Percentiles rank a stretch among this genome's conserved stretches.
Conservation (phyloP, 352 stramenopile species). For the Peronospora tabacina region DNA sequence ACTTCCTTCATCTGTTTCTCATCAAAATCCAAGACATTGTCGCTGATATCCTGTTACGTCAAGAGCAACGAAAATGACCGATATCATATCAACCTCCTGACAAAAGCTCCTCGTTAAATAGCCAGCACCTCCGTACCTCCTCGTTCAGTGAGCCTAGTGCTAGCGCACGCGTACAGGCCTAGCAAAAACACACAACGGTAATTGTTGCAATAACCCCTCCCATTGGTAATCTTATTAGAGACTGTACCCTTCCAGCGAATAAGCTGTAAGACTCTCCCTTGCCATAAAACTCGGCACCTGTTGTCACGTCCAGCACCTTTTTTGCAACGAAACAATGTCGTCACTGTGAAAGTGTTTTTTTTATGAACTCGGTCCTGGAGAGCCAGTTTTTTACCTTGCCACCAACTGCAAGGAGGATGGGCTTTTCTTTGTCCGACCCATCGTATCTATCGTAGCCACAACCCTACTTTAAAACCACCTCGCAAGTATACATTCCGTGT, state of each 20-base stretch:
- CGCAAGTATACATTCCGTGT: background rate
- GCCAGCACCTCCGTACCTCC: conserved; percentile 28
- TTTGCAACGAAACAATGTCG: too few relatives aligned
- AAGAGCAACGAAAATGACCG: background rate
- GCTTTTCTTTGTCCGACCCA: conserved; percentile 48
- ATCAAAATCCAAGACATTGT: conserved; percentile 62
- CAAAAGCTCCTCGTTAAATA: background rate
- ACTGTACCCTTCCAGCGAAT: conserved; percentile 58
- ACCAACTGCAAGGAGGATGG: conserved; percentile 61
- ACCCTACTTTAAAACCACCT: background rate
- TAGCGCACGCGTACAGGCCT: conserved; percentile 72
- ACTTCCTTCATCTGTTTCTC: conserved; percentile 54
- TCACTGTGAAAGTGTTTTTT: too few relatives aligned
- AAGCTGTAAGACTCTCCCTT: conserved; percentile 63
- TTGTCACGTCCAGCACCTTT: conserved; percentile 64
- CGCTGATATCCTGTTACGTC: conserved; percentile 48
- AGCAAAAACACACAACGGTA: conserved; percentile 1
- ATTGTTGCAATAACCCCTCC: background rate
- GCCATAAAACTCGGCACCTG: conserved; percentile 66
- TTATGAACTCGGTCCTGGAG: too few relatives aligned
- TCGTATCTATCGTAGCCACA: conserved; percentile 36
- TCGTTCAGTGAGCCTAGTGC: conserved; percentile 61
- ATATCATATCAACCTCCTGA: too few relatives aligned
- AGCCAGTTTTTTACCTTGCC: too few relatives aligned
- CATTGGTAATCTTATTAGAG: background rate